Evolutionary conservation across 2,329 filamentous ascomycete species (phyloP), one percentile per base, ranked within the genome.

Genomic region (Apiospora arundinis): DNA sequence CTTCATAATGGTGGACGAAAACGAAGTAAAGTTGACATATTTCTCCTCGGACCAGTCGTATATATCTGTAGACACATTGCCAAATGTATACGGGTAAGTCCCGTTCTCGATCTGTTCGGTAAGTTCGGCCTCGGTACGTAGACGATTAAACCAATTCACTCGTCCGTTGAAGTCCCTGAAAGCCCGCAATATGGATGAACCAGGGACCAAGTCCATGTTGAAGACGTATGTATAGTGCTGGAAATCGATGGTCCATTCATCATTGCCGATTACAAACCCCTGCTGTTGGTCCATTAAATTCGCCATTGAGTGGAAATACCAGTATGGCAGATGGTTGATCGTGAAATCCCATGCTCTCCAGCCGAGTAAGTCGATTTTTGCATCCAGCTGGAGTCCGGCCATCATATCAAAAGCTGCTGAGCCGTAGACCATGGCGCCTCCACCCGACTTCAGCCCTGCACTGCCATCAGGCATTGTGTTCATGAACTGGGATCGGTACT

Each of bases 371-470:
- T 45, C 37, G 2, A 2, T 21, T 5, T 28, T 42, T 6, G n/a
- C 16, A 18, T 25, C 11, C 12, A 67, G 5, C 4, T 45, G 65
- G 12, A 45, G 11, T 3, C 65, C 40, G 1, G 65, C 44, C 1
- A 67, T 9, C 65, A 67, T 67, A 11, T 67, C 65, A 16, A 67
- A 45, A 25, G 40, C 65, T 1, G 65, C 65, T 21, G 65, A 2
- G 5, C 65, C 65, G 44, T 44, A 67, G 40, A 67, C n/a, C n/a
- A 67, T 45, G 65, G 65, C 65, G 3, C 65, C 65, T 25, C 65
- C 65, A 5, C 65, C 65, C 0, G n/a, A 25, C 40, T 25, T 32
- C 4, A 67, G 40, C 0, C 63, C 63, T 16, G n/a, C 1, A 4
- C 0, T 14, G 5, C 63, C 63, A 45, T 25, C 63, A 18, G 63